phyloP scores from a whole-genome alignment of 345 rosid species.

The Eucalyptus polyanthemos region DNA sequence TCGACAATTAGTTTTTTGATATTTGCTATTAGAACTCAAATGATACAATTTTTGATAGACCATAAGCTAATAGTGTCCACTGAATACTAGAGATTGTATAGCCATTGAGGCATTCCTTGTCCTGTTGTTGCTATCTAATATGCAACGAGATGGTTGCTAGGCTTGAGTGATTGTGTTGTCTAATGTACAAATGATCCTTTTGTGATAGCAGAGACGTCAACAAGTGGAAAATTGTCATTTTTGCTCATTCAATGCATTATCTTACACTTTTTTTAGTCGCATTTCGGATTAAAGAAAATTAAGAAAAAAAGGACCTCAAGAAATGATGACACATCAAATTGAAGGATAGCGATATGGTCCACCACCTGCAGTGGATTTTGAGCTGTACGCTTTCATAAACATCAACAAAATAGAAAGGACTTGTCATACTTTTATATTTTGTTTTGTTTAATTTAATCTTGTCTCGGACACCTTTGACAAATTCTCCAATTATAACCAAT shows the following conservation, averaged over 20 bases:
- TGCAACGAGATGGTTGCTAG: neutral
- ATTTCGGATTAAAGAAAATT: too few relatives aligned
- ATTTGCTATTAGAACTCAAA: too few relatives aligned
- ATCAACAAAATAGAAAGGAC: too few relatives aligned
- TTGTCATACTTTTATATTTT: too few relatives aligned
- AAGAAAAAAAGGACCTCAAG: too few relatives aligned
- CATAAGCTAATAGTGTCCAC: neutral
- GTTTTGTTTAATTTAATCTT: neutral
- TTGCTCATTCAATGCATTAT: too few relatives aligned
- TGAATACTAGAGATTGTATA: neutral
- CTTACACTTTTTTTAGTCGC: rapidly evolving
- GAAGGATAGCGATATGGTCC: too few relatives aligned
- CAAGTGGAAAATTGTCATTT: neutral
- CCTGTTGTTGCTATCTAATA: rapidly evolving
- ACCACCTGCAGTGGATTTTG: rapidly evolving
- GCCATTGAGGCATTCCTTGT: neutral
- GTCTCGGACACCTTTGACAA: neutral
- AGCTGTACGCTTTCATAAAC: too few relatives aligned
- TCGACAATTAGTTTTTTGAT: too few relatives aligned
- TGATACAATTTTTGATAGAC: too few relatives aligned
- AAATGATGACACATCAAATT: too few relatives aligned
- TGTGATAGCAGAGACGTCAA: neutral
- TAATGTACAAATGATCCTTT: too few relatives aligned
- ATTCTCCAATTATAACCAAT: neutral
- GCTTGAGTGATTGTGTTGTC: neutral